These are phyloP conservation scores for Stellera chamaejasme DNA, from an alignment of 345 rosid genomes.

Conservation along the genomic window DNA sequence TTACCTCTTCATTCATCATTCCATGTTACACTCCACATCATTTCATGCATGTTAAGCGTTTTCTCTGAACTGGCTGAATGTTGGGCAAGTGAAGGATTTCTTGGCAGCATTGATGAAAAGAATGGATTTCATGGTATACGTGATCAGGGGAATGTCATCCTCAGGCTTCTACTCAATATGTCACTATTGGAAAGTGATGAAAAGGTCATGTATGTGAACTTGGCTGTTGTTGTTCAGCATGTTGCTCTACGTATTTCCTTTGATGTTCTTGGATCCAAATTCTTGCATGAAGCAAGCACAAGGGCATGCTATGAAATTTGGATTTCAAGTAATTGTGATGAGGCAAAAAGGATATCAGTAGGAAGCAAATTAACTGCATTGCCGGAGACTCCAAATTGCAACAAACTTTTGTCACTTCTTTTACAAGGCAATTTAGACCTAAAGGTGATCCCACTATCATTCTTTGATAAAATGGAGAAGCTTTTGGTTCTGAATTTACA, in stretches of 20 bases:
- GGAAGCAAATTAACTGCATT: slow-evolving; percentile 15
- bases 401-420: slow-evolving; percentile 12
- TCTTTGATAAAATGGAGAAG: slow-evolving; percentile 20
- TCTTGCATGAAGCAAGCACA: neutral
- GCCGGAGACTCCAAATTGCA: slow-evolving; percentile 14
- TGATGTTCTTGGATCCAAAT: neutral
- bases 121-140: slow-evolving; percentile 5
- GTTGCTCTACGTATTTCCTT: slow-evolving; percentile 20
- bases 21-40: too few species aligned
- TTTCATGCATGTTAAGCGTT: too few species aligned
- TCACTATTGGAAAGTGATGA: slow-evolving; percentile 18
- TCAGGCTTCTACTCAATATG: slow-evolving; percentile 12
- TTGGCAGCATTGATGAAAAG: neutral
- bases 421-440: slow-evolving; percentile 15
- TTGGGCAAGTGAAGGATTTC: slow-evolving; percentile 24
- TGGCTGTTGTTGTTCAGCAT: slow-evolving; percentile 13
- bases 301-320: neutral
- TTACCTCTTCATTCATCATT: too few species aligned
- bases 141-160: slow-evolving; percentile 9
- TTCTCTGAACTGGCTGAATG: slow-evolving; percentile 23
- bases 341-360: slow-evolving; percentile 18
- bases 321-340: slow-evolving; percentile 10
- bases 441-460: slow-evolving; percentile 5
- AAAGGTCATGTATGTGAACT: slow-evolving; percentile 11
- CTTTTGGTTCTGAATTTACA: slow-evolving; percentile 24